Evolutionary conservation across 73 alveolate genomes (phyloP), one percentile per base, ranked within the genome.

Genomic region (Durusdinium trenchii): DNA sequence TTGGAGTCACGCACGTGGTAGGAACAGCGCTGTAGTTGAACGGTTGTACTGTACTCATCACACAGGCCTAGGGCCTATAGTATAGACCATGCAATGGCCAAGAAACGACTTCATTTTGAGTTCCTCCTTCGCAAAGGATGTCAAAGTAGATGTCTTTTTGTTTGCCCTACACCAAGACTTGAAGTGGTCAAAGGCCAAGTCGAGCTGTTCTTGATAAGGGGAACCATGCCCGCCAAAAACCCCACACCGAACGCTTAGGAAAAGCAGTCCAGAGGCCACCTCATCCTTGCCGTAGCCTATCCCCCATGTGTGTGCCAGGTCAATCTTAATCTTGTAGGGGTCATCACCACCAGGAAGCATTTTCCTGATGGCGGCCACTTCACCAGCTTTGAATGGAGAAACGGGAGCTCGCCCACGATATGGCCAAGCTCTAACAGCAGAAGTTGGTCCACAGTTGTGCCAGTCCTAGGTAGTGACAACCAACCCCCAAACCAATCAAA

Each of bases 261-360:
- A 57, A 0, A 86, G 42, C 28, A 86, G 42, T 14, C 30, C 20
- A 82, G 46, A 18, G 30, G 95, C 95, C 7, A 57, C 52, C 32
- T 14, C 48, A 18, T 84, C 94, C 54, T 86, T 86, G 23, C 95
- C 95, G 32, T 45, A 86, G 1, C 95, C 95, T 10, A 86, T 86
- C 16, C 82, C 95, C 18, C 57, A 86, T 0, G 95, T 86, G 47
- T 86, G 95, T 43, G 82, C 79, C 1, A 62, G 54, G 95, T 86
- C 95, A 0, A 62, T 23, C 43, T 36, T 40, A 2, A 83, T 50
- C 69, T 28, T 47, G 47, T 3, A 0, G 47, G 76, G 76, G 30
- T 50, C 76, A 16, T 47, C 76, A 1, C 76, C 73, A 50, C 6
- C 36, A 32, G 75, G 94, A n/a, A n/a, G n/a, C 52, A 71, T 71